phyloP scores from a whole-genome alignment of 176 grass and related monocot genomes.

The Oryza coarctata region DNA sequence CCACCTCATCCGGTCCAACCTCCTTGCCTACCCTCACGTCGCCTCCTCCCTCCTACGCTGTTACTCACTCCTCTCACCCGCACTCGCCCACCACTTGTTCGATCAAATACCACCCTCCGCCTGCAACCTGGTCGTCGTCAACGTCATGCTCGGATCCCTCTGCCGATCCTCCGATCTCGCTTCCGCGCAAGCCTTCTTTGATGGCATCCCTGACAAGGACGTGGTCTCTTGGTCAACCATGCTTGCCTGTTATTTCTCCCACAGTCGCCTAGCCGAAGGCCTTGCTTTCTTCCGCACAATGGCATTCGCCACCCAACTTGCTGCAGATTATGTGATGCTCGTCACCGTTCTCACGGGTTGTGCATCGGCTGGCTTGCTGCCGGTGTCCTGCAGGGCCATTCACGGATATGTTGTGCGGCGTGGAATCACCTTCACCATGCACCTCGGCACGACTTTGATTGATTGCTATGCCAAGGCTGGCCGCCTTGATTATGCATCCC shows the following conservation, averaged over 20 bases:
- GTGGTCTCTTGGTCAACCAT: constrained; percentile 54
- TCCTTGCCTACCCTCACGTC: constrained; percentile 33
- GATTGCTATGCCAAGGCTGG: constrained; percentile 49
- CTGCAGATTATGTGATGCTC: constrained; percentile 35
- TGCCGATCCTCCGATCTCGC: constrained; percentile 35
- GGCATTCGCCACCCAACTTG: constrained; percentile 12
- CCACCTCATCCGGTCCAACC: constrained; percentile 52
- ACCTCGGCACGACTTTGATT: constrained; percentile 50
- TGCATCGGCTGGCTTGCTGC: constrained; percentile 30
- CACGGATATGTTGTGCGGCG: constrained; percentile 44
- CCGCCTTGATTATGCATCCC: constrained; percentile 29
- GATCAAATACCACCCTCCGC: constrained; percentile 46
- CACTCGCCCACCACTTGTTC: constrained; percentile 40
- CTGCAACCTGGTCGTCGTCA: constrained; percentile 46
- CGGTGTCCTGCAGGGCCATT: constrained; percentile 35
- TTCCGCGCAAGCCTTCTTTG: constrained; percentile 40
- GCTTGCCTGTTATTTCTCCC: constrained; percentile 47
- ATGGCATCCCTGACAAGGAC: constrained; percentile 45
- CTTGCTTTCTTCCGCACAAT: constrained; percentile 52
- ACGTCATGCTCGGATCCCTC: constrained; percentile 50
- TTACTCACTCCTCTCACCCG: constrained; percentile 14
- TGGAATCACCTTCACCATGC: background rate
- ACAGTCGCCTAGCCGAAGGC: background rate
- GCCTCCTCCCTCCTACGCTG: constrained; percentile 31
- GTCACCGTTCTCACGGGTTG: constrained; percentile 39